Base-by-base conservation (phyloP, 2,329 filamentous ascomycete species). In the Microdochium trichocladiopsis region DNA sequence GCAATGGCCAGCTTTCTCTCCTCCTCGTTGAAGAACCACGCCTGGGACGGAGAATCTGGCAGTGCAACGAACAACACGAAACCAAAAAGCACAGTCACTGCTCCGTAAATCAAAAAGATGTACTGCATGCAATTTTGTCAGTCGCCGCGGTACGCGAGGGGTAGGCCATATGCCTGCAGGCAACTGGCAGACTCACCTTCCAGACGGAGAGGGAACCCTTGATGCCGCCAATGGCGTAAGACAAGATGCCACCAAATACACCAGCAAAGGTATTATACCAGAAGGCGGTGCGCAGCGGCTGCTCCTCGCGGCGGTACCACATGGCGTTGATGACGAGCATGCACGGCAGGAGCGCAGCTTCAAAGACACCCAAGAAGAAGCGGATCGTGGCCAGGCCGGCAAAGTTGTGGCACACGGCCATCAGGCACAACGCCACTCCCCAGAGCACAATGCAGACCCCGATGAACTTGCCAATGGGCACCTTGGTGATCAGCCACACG, bases 21-120 rank as follows among this genome's bases (percentile, higher is more conserved):
- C 16, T 57, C 51, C 2, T 50, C 55, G 2, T 12, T 60, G 49
- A 62, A 58, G 47, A 59, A 59, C 58, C 58, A 60, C 3, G 59
- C 58, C 43, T 54, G 52, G 2, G 55, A 55, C 3, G 60, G 60
- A 3, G 54, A 54, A 28, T 62, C 56, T 3, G 59, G 58, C 0
- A 87, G 69, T 0, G 80, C 83, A 16, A 80, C 79, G 49, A 83
- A 80, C 2, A 86, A 71, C 61, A 86, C 86, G 47, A 85, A 5
- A 61, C 51, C 36, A 5, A 49, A 47, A 5, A 59, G 52, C 49
- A 60, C 54, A 0, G 57, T 48, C 9, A 58, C 48, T 3, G 49
- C 31, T 2, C 57, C 58, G 8, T 49, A 18, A 5, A 58, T 21
- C 3, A 61, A 28, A 1, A 58, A 59, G 1, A 56, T 51, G 3